Base-by-base conservation (phyloP, 1,284 basidiomycete species). In the Ustilago vetiveriae region DNA sequence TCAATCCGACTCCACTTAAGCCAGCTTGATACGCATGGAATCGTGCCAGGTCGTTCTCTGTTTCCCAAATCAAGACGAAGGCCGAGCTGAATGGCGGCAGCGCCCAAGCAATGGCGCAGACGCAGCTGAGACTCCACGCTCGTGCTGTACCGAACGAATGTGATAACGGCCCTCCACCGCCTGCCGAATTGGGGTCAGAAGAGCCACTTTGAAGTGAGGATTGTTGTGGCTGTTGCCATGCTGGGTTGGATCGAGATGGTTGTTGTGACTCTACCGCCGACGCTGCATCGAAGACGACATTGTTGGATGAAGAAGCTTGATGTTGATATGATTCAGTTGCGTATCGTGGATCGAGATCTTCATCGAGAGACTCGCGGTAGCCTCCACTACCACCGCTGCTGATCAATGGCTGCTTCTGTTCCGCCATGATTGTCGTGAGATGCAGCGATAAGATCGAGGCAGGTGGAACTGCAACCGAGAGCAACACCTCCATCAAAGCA, bases 1-100 rank as follows among this genome's bases (percentile, higher is more conserved):
- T 70, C 24, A 60, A 40, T 6, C 47, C 55, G 7, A 62, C 69
- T 14, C 76, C 76, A 8, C 63, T 65, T 22, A 78, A 36, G 3
- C 72, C 74, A 6, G 76, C 56, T 45, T 78, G 76, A 40, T 78
- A 78, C 30, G 74, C 76, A 42, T 78, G 76, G 43, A 78, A 78
- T 16, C 76, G 40, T 3, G 75, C 74, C 19, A 78, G 44, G 33
- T 78, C 76, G 40, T 71, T 76, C 45, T 75, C 72, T 3, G 76
- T 78, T 49, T 76, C 74, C 48, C 71, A 66, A n/a, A 78, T 67
- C 26, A 76, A 46, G 19, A 78, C 64, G 23, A 67, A 46, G 1
- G 72, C 72, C 26, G 69, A 67, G 32, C 66, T 65, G 48, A 78
- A 72, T n/a, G 72, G 75, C 6, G 75, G 73, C 19, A 76, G 47